Percentiles rank a stretch among this genome's conserved stretches.
Conservation (phyloP, 2,329 filamentous ascomycete species). For the Penicillium sp. region DNA sequence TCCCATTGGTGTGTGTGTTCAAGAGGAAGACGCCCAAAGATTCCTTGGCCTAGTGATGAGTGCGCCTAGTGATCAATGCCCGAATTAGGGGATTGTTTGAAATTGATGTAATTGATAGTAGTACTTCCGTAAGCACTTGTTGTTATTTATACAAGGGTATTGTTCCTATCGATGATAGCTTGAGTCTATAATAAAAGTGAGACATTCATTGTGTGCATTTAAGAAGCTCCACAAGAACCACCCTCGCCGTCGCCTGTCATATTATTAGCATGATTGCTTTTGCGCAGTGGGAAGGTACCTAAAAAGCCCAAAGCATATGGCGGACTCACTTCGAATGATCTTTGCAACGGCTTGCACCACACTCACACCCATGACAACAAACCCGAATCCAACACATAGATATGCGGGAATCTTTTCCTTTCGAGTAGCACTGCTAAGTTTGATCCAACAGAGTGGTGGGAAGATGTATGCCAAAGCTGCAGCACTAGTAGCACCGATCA, state of each 20-base stretch:
- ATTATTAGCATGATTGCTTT: conserved; percentile 9
- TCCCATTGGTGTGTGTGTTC: no score
- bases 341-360: conserved; percentile 70
- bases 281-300: conserved; percentile 5
- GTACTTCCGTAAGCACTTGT: background rate
- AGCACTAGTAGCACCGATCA: conserved; percentile 92
- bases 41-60: no score
- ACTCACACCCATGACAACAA: conserved; percentile 76
- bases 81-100: background rate
- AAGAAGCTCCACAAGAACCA: conserved; percentile 9
- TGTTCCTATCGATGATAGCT: background rate
- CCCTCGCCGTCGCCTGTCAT: conserved; percentile 9
- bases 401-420: conserved; percentile 69
- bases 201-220: background rate
- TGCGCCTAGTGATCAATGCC: background rate
- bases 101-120: background rate
- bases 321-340: conserved; percentile 50
- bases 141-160: background rate
- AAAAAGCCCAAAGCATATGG: conserved; percentile 12
- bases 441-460: conserved; percentile 92
- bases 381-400: conserved; percentile 74
- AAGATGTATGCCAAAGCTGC: conserved; percentile 93
- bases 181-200: background rate
- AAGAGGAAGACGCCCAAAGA: no score
- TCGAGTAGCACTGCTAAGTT: conserved; percentile 75